These are phyloP conservation scores for Nemania sp. DNA, from an alignment of 2,329 filamentous ascomycete genomes.

Conservation along the genomic window DNA sequence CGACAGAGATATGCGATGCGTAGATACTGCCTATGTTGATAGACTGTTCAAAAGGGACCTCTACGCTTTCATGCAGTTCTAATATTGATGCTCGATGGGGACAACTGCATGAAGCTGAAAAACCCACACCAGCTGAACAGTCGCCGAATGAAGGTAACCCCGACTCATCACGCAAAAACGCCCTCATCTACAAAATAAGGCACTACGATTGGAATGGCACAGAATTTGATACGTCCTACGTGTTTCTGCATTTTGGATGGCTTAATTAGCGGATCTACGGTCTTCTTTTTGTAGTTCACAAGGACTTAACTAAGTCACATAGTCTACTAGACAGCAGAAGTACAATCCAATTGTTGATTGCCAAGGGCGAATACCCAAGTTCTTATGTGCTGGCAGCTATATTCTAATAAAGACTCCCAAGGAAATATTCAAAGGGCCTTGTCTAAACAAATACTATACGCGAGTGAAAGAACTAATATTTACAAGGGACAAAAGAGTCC, in stretches of 20 bases:
- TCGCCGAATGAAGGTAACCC: neutral
- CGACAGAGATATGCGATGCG: no score
- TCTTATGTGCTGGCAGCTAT: no score
- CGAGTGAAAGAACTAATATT: neutral
- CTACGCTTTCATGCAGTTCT: no score
- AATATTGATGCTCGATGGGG: no score
- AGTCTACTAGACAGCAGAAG: neutral
- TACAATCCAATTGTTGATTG: neutral
- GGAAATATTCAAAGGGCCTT: neutral
- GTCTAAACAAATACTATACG: neutral
- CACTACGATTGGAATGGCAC: neutral
- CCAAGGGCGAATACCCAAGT: neutral
- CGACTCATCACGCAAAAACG: neutral
- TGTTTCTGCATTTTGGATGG: neutral
- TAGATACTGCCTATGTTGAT: no score
- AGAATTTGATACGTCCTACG: neutral
- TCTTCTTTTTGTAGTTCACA: neutral
- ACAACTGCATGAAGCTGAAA: no score
- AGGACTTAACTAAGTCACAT: neutral
- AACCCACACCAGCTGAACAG: neutral
- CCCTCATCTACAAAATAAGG: neutral
- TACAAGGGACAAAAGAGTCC: neutral
- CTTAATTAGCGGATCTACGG: neutral
- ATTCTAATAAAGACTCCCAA: constrained; percentile 7
- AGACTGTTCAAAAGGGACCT: no score